phyloP scores from a whole-genome alignment of 495 filamentous ascomycete species.

The Cudoniella acicularis region DNA sequence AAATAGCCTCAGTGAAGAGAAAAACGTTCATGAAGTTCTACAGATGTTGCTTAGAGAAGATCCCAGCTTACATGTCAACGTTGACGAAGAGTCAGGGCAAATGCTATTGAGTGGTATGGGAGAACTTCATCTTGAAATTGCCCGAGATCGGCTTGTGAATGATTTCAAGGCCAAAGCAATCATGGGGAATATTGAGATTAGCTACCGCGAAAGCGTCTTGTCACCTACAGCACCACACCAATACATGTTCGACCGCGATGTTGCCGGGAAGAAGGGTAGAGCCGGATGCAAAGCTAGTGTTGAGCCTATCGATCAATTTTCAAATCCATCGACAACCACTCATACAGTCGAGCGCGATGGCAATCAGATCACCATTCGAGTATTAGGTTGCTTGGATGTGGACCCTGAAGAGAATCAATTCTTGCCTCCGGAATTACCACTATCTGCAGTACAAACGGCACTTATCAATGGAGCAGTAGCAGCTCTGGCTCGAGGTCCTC shows the following conservation, averaged over 20 bases:
- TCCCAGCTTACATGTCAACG: slow-evolving; percentile 80
- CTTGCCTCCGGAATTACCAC: slow-evolving; percentile 56
- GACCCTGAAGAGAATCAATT: slow-evolving; percentile 31
- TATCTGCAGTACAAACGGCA: slow-evolving; percentile 56
- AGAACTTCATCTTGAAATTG: slow-evolving; percentile 95
- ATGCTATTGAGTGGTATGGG: slow-evolving; percentile 96
- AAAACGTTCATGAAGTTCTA: slow-evolving; percentile 71
- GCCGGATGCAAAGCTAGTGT: slow-evolving; percentile 70
- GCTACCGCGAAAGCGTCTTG: slow-evolving; percentile 79
- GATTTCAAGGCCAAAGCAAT: slow-evolving; percentile 86
- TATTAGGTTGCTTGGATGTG: slow-evolving; percentile 27
- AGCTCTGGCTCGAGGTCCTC: slow-evolving; percentile 80
- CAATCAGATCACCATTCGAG: slow-evolving; percentile 59
- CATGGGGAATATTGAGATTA: slow-evolving; percentile 93
- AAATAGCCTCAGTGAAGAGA: slow-evolving; percentile 71
- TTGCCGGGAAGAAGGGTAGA: slow-evolving; percentile 74
- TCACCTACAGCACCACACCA: slow-evolving; percentile 48
- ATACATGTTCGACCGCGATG: slow-evolving; percentile 67
- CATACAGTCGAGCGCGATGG: slow-evolving; percentile 40
- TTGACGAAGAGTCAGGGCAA: slow-evolving; percentile 89
- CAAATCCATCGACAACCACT: slow-evolving; percentile 27
- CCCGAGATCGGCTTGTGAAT: slow-evolving; percentile 77
- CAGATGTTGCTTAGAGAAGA: slow-evolving; percentile 83
- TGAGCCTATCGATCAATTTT: slow-evolving; percentile 46
- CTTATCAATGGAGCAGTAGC: slow-evolving; percentile 77